A percentile compares a stretch with the other conserved stretches of the same genome.
These are phyloP conservation scores for Theileria annulata DNA, from an alignment of 169 alveolate species.

Conservation along the genomic window DNA sequence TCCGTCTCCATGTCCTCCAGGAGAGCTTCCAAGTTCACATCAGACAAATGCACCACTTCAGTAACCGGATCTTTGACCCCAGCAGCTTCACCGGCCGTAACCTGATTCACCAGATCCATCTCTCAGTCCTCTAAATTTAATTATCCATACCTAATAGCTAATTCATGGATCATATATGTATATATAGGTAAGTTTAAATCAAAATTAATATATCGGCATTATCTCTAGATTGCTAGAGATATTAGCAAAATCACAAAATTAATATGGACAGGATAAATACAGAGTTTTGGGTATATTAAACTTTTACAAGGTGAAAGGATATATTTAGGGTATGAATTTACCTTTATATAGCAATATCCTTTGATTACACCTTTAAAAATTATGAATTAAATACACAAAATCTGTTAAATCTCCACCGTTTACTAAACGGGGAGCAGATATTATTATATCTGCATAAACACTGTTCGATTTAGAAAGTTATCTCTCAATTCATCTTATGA, in stretches of 20 bases:
- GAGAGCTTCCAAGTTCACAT: conserved; percentile 55
- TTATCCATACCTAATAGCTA: background rate
- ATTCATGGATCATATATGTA: background rate
- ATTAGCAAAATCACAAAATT: too few relatives aligned
- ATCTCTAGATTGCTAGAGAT: background rate
- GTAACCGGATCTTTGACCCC: conserved; percentile 20
- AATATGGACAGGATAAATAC: background rate
- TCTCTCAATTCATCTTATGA: conserved; percentile 2
- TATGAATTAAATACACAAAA: background rate
- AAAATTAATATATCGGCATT: background rate
- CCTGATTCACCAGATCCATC: conserved; percentile 21
- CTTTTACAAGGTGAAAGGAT: background rate
- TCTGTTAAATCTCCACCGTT: conserved; percentile 22
- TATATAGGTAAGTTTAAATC: background rate
- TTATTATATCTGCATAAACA: conserved; percentile 13
- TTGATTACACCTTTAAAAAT: conserved; percentile 11
- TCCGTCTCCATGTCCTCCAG: conserved; percentile 66
- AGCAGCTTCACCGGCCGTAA: conserved; percentile 7
- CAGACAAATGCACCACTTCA: conserved; percentile 51
- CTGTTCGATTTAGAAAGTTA: background rate
- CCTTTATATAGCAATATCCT: conserved; percentile 4
- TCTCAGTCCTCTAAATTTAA: background rate
- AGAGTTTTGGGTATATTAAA: background rate
- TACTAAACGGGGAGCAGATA: conserved; percentile 31
- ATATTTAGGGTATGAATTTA: background rate